Percentiles rank a stretch among this genome's conserved stretches.
Evolutionary conservation across 2,329 filamentous ascomycete species (phyloP).

Genomic region (Pseudogymnoascus sp.): DNA sequence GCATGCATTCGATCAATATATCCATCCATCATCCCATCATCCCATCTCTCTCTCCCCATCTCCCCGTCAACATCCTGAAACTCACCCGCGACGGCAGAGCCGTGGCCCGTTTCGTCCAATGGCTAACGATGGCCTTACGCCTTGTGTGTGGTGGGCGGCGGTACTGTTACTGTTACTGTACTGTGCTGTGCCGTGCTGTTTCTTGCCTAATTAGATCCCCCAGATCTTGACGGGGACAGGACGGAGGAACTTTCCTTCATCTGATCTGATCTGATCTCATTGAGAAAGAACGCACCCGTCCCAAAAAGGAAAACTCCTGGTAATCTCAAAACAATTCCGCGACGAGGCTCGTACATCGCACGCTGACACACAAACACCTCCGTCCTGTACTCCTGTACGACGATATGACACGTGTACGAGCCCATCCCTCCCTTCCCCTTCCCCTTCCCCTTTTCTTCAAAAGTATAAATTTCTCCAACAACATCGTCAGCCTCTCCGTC

Average conservation of each 20-base stretch:
- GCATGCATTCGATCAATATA: neutral
- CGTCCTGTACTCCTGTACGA: neutral
- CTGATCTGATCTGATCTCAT: too few species aligned
- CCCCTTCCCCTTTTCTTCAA: neutral
- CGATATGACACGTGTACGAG: neutral
- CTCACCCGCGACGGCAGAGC: neutral
- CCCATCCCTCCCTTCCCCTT: neutral
- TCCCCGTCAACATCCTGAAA: slow-evolving; percentile 4
- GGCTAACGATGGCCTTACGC: neutral
- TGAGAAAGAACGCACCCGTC: neutral
- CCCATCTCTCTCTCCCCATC: neutral
- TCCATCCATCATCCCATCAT: neutral
- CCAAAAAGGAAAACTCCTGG: neutral
- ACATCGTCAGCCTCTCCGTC: slow-evolving; percentile 14
- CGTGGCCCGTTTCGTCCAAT: neutral
- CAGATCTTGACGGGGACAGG: neutral
- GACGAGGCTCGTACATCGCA: neutral
- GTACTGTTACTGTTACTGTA: too few species aligned
- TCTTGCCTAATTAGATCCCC: neutral
- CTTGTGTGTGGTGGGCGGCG: neutral
- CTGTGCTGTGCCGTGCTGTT: neutral
- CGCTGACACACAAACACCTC: too few species aligned
- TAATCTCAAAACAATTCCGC: neutral
- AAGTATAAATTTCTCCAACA: neutral
- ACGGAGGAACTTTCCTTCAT: too few species aligned